Percentiles rank a stretch among this genome's conserved stretches.
phyloP scores from a whole-genome alignment of 371 early-diverging fungal genomes.

The Mucor velutinosus region DNA sequence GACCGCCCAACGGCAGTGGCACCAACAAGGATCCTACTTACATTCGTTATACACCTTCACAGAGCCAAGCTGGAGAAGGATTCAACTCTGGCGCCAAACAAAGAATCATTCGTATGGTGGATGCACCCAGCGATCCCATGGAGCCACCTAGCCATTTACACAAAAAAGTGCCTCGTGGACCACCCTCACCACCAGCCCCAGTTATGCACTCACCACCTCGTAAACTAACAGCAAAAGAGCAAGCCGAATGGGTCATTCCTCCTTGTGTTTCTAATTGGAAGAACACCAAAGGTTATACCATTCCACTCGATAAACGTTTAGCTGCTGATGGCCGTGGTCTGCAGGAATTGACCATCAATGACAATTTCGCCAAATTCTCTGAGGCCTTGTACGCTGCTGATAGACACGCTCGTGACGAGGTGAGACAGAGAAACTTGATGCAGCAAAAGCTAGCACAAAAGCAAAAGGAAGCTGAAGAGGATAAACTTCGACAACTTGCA shows the following conservation, averaged over 20 bases:
- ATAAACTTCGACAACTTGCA: constrained; percentile 83
- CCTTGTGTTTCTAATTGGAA: constrained; percentile 99
- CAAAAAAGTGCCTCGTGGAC: constrained; percentile 88
- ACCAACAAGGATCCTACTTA: constrained; percentile 77
- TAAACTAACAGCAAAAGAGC: constrained; percentile 93
- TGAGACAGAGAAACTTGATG: constrained; percentile 86
- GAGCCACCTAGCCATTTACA: constrained; percentile 92
- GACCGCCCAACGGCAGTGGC: constrained; percentile 36
- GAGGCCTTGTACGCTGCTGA: constrained; percentile 95
- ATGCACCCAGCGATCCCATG: constrained; percentile 95
- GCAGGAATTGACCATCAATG: constrained; percentile 90
- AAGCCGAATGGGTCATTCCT: constrained; percentile 95
- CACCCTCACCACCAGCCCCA: constrained; percentile 94
- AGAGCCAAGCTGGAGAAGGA: constrained; percentile 55
- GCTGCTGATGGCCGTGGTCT: constrained; percentile 96
- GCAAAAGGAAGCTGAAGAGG: constrained; percentile 93
- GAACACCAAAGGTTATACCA: constrained; percentile 97
- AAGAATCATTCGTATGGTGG: constrained; percentile 92
- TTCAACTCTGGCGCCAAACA: constrained; percentile 72
- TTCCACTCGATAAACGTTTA: constrained; percentile 96
- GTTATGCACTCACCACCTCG: constrained; percentile 97
- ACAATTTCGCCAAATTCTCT: constrained; percentile 93
- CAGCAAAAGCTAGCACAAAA: constrained; percentile 91
- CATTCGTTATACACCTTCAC: constrained; percentile 90
- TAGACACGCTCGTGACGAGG: constrained; percentile 93